phyloP scores from a whole-genome alignment of 2,329 filamentous ascomycete genomes.

The Dactylellina drechsleri region DNA sequence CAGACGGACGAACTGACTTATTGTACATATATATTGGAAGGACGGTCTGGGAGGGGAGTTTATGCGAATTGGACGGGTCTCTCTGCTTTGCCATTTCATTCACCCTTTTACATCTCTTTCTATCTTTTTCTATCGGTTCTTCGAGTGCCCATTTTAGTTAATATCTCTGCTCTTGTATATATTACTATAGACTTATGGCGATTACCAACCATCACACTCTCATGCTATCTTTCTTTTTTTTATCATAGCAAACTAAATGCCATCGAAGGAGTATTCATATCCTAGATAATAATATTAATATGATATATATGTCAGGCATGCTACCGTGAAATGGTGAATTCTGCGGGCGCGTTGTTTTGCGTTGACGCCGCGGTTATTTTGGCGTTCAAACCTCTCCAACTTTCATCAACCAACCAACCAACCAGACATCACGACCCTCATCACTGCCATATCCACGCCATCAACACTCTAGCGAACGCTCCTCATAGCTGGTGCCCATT shows the following conservation, averaged over 20 bases:
- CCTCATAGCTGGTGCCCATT: background rate
- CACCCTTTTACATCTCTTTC: background rate
- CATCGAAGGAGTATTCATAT: too few relatives aligned
- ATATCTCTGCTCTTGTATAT: constrained; percentile 38
- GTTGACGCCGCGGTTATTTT: background rate
- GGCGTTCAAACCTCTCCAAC: background rate
- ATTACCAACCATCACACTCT: background rate
- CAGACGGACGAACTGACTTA: constrained; percentile 4
- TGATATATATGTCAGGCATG: too few relatives aligned
- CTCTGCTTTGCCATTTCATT: background rate
- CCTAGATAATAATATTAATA: too few relatives aligned
- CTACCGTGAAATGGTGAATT: too few relatives aligned
- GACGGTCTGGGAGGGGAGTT: constrained; percentile 13
- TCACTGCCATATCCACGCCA: background rate
- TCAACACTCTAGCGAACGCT: background rate
- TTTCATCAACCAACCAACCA: constrained; percentile 1
- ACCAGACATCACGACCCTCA: background rate
- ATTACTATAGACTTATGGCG: background rate
- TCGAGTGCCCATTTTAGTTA: constrained; percentile 18
- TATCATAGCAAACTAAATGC: too few relatives aligned
- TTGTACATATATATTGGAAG: constrained; percentile 3
- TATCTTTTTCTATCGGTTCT: constrained; percentile 2
- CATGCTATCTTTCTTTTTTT: too few relatives aligned
- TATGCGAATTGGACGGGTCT: constrained; percentile 17
- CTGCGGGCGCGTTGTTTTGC: background rate